Conservation (phyloP, 176 grass and related monocot species). For the Miscanthus lutarioriparius region DNA sequence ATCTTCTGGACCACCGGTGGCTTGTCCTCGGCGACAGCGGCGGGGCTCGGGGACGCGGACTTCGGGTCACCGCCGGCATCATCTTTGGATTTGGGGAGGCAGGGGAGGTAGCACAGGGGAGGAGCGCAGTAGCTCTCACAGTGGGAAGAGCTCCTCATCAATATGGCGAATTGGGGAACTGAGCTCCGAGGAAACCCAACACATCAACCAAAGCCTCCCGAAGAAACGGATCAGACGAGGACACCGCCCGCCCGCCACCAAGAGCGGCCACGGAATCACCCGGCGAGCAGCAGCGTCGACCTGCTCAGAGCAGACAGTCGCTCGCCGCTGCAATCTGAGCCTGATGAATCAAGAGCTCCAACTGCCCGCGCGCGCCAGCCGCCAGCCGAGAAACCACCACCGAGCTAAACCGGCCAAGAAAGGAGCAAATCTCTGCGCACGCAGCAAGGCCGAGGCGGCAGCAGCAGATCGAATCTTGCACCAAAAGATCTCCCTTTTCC, state of each 20-base stretch:
- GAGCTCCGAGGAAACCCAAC: slow-evolving; percentile 27
- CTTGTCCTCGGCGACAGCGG: slow-evolving; percentile 2
- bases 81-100: slow-evolving; percentile 38
- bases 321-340: slow-evolving; percentile 18
- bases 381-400: not conserved
- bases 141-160: slow-evolving; percentile 53
- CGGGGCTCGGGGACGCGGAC: not conserved
- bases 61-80: not conserved
- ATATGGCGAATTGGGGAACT: slow-evolving; percentile 47
- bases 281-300: not conserved
- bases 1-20: slow-evolving; percentile 33
- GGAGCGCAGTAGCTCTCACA: slow-evolving; percentile 49
- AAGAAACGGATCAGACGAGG: slow-evolving; percentile 1
- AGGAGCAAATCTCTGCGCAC: slow-evolving; percentile 22
- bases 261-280: slow-evolving; percentile 5
- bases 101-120: slow-evolving; percentile 34
- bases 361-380: not conserved
- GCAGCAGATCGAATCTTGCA: slow-evolving; percentile 42
- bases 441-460: not conserved
- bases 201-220: slow-evolving; percentile 29
- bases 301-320: not conserved
- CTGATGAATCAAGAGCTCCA: not conserved
- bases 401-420: slow-evolving; percentile 17
- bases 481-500: slow-evolving; percentile 38
- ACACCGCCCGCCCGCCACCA: not conserved